Conservation (phyloP, 2,329 filamentous ascomycete species). For the Penicillium janthinellum region DNA sequence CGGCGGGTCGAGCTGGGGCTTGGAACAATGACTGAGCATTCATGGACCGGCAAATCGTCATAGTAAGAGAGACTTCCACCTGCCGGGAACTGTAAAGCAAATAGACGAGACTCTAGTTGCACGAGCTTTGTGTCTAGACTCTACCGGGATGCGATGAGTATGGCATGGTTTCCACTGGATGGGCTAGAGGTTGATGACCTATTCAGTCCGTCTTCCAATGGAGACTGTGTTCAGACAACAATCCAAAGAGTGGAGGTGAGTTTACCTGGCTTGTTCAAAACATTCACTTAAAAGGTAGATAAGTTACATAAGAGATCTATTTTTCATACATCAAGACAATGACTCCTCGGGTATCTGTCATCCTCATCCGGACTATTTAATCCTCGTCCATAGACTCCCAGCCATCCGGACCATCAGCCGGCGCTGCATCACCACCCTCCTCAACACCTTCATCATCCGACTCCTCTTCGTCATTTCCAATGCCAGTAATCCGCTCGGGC, state of each 20-base stretch:
- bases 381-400: conserved; percentile 61
- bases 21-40: conserved; percentile 10
- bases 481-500: conserved; percentile 74
- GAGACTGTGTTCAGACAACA: too few relatives aligned
- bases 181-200: too few relatives aligned
- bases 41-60: conserved; percentile 18
- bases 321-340: conserved; percentile 24
- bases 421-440: conserved; percentile 52
- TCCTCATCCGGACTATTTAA: conserved; percentile 24
- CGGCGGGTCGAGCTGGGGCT: background rate
- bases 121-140: conserved; percentile 21
- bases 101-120: conserved; percentile 25
- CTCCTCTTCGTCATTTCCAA: conserved; percentile 68
- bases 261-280: too few relatives aligned
- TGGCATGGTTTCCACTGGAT: too few relatives aligned
- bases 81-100: conserved; percentile 28
- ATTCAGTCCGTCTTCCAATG: too few relatives aligned
- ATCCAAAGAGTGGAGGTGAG: too few relatives aligned
- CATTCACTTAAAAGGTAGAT: background rate
- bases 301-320: conserved; percentile 22
- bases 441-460: conserved; percentile 65
- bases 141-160: too few relatives aligned
- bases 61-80: conserved; percentile 33
- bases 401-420: conserved; percentile 52
- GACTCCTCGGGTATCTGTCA: conserved; percentile 27